A percentile compares a stretch with the other conserved stretches of the same genome.
phyloP scores from a whole-genome alignment of 1,284 basidiomycete genomes.

The Dichomitus squalens region DNA sequence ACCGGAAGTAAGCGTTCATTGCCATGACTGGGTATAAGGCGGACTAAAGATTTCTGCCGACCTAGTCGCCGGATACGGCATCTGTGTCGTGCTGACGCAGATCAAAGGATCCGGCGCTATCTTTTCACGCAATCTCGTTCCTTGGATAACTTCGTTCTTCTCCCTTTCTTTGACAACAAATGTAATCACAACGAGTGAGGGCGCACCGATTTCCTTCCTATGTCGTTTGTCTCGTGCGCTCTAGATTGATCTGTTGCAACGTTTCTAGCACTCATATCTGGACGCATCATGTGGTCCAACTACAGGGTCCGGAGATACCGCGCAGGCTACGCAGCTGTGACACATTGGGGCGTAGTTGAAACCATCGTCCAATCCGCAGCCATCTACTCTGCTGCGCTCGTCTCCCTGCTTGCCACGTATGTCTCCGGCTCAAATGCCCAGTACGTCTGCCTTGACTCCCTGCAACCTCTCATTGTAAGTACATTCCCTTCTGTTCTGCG shows the following conservation, averaged over 20 bases:
- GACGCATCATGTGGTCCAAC: conserved; percentile 14
- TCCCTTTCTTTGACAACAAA: conserved; percentile 17
- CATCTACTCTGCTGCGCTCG: conserved; percentile 23
- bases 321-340: background rate
- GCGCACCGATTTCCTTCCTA: background rate
- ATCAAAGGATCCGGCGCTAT: conserved; percentile 5
- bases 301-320: conserved; percentile 4
- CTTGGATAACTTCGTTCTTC: conserved; percentile 17
- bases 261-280: conserved; percentile 10
- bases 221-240: background rate
- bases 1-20: background rate
- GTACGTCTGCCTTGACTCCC: conserved; percentile 20
- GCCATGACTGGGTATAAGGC: no score
- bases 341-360: conserved; percentile 19
- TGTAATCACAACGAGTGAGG: conserved; percentile 15
- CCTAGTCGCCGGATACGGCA: conserved; percentile 8
- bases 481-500: background rate
- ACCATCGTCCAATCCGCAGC: conserved; percentile 23
- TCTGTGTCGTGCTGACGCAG: conserved; percentile 8
- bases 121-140: conserved; percentile 8
- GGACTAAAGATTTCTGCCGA: background rate
- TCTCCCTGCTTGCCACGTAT: conserved; percentile 21
- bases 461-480: conserved; percentile 24
- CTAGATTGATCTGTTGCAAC: background rate
- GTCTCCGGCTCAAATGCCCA: conserved; percentile 21